Evolutionary conservation across 768 basidiomycete species (phyloP).

Genomic region (Tremella yokohamensis): DNA sequence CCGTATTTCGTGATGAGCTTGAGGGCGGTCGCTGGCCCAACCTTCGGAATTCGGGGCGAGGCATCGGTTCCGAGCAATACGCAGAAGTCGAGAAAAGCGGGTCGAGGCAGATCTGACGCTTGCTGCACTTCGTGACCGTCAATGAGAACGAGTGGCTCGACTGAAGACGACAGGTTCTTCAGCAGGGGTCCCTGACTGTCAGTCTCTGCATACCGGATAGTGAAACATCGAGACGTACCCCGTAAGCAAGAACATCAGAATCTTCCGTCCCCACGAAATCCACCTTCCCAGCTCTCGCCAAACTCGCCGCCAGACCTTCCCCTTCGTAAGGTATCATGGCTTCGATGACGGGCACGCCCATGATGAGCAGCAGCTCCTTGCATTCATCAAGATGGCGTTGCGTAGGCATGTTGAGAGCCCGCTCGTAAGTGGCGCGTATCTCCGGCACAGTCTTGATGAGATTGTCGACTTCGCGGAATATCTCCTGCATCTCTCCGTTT

Average conservation of each 20-base stretch:
- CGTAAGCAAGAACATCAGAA: conserved; percentile 43
- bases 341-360: conserved; percentile 79
- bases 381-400: conserved; percentile 66
- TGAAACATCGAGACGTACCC: conserved; percentile 11
- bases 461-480: not conserved
- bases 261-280: conserved; percentile 92
- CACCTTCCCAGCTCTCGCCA: conserved; percentile 69
- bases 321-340: conserved; percentile 70
- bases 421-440: conserved; percentile 31
- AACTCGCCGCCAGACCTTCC: conserved; percentile 75
- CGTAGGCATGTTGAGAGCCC: conserved; percentile 56
- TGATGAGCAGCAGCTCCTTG: conserved; percentile 64
- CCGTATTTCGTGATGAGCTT: conserved; percentile 69
- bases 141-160: conserved; percentile 62
- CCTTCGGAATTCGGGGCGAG: conserved; percentile 72
- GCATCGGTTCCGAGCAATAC: conserved; percentile 89
- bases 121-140: conserved; percentile 63
- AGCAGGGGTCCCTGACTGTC: conserved; percentile 63
- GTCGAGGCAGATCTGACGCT: conserved; percentile 59
- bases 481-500: not conserved
- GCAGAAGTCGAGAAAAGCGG: conserved; percentile 73
- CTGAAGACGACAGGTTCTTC: conserved; percentile 66
- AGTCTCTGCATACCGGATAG: not conserved
- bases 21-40: conserved; percentile 75
- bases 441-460: conserved; percentile 20